phyloP scores from a whole-genome alignment of 352 stramenopile genomes.

The Nothophytophthora sp. region DNA sequence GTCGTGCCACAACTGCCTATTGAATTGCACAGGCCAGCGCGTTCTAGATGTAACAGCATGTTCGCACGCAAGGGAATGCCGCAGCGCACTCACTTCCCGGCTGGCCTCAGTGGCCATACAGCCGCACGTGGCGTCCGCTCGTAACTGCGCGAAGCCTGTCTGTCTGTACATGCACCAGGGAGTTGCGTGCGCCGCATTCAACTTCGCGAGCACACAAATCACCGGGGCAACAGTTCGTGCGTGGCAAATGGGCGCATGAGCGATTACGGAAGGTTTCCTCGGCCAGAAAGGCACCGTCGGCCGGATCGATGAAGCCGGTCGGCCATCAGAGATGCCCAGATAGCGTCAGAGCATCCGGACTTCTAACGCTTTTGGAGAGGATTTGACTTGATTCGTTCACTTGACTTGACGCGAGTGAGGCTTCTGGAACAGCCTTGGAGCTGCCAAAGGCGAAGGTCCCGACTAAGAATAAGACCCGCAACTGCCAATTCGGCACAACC shows the following conservation, averaged over 20 bases:
- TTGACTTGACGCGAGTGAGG: conserved; percentile 8
- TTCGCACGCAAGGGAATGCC: too few relatives aligned
- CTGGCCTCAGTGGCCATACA: too few relatives aligned
- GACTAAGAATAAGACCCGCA: conserved; percentile 4
- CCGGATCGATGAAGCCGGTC: neutral
- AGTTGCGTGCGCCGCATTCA: too few relatives aligned
- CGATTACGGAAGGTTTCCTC: neutral
- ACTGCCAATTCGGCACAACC: neutral
- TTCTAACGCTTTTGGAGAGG: conserved; percentile 6
- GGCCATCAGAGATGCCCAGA: conserved; percentile 6
- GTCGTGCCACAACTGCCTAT: too few relatives aligned
- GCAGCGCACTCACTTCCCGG: too few relatives aligned
- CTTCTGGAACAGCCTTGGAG: conserved; percentile 2
- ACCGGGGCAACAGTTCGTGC: too few relatives aligned
- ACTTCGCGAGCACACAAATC: too few relatives aligned
- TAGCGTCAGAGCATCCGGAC: neutral
- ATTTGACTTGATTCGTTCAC: conserved; percentile 7
- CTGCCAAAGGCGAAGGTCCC: neutral
- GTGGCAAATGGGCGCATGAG: neutral
- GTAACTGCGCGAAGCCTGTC: too few relatives aligned
- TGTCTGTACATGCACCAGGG: too few relatives aligned
- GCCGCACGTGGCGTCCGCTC: too few relatives aligned
- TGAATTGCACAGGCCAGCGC: too few relatives aligned
- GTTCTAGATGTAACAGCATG: too few relatives aligned
- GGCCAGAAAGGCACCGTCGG: neutral